Conservation (phyloP, 768 basidiomycete genomes). For the Leccinum obscurum region DNA sequence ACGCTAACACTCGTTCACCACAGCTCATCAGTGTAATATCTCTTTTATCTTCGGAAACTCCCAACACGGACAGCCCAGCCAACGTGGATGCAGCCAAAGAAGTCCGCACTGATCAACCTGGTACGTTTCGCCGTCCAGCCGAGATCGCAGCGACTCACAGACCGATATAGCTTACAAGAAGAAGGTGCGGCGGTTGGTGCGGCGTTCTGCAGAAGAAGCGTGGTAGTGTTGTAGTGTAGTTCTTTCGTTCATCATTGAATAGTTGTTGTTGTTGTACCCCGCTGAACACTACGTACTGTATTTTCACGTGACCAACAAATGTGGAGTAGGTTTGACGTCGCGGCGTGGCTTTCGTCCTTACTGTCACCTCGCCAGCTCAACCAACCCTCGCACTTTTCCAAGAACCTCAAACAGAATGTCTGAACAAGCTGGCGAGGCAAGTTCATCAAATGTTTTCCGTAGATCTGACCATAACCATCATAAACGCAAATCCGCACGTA, state of each 20-base stretch:
- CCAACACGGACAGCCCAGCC: slow-evolving; percentile 91
- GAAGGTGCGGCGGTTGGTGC: slow-evolving; percentile 89
- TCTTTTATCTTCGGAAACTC: slow-evolving; percentile 86
- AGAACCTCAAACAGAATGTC: slow-evolving; percentile 27
- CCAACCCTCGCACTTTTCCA: slow-evolving; percentile 1
- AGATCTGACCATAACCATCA: slow-evolving; percentile 25
- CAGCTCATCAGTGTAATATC: slow-evolving; percentile 97
- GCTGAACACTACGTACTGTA: neutral
- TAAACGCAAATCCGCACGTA: slow-evolving; percentile 36
- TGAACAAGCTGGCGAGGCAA: slow-evolving; percentile 45
- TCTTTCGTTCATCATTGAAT: slow-evolving; percentile 13
- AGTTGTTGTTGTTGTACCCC: neutral
- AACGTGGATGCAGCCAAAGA: slow-evolving; percentile 97
- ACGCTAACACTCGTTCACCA: slow-evolving; percentile 3
- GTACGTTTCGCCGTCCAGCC: slow-evolving; percentile 39
- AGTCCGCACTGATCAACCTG: slow-evolving; percentile 60
- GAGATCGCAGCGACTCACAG: slow-evolving; percentile 13
- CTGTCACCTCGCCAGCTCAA: slow-evolving; percentile 17
- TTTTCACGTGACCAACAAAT: slow-evolving; percentile 23
- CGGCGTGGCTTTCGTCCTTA: slow-evolving; percentile 1
- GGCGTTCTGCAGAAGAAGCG: slow-evolving; percentile 87
- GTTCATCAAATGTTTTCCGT: slow-evolving; percentile 24
- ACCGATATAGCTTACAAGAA: slow-evolving; percentile 76
- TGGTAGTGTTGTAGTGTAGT: slow-evolving; percentile 46
- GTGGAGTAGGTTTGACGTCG: neutral